A percentile compares a stretch with the other conserved stretches of the same genome.
Evolutionary conservation across 1,284 basidiomycete species (phyloP).

Genomic region (Naganishia liquefaciens): DNA sequence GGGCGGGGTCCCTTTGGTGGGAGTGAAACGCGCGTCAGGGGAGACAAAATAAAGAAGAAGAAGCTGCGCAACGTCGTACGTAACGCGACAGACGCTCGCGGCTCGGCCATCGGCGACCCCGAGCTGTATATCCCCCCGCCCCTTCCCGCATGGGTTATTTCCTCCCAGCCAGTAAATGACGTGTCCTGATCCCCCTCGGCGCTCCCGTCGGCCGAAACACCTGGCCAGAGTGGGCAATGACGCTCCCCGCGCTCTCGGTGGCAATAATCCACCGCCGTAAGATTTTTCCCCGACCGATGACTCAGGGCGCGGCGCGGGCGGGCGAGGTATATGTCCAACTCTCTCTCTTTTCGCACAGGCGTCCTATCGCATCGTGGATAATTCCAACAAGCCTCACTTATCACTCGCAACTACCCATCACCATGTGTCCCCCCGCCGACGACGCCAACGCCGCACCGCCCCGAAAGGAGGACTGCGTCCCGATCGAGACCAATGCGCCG

Average conservation of each 20-base stretch:
- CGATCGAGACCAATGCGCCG: slow-evolving; percentile 59
- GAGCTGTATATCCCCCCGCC: background rate
- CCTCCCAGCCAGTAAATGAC: too few relatives aligned
- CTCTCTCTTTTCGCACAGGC: background rate
- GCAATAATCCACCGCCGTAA: background rate
- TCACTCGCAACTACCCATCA: slow-evolving; percentile 28
- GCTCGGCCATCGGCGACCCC: too few relatives aligned
- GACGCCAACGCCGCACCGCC: slow-evolving; percentile 58
- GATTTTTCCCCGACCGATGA: background rate
- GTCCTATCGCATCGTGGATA: background rate
- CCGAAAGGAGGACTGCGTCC: slow-evolving; percentile 64
- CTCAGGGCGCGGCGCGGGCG: background rate
- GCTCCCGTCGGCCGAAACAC: background rate
- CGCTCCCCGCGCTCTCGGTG: background rate
- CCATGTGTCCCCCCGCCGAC: slow-evolving; percentile 67
- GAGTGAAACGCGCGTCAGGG: background rate
- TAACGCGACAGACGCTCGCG: too few relatives aligned
- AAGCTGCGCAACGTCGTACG: too few relatives aligned
- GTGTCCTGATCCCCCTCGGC: background rate
- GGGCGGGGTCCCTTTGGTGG: background rate
- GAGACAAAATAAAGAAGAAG: background rate
- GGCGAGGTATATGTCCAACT: background rate
- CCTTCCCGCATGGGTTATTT: too few relatives aligned
- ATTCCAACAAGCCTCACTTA: too few relatives aligned
- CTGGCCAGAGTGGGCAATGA: background rate